A percentile compares a stretch with the other conserved stretches of the same genome.
Evolutionary conservation across 2,329 filamentous ascomycete genomes (phyloP).

Genomic region (Penicillium aurantiogriseum): DNA sequence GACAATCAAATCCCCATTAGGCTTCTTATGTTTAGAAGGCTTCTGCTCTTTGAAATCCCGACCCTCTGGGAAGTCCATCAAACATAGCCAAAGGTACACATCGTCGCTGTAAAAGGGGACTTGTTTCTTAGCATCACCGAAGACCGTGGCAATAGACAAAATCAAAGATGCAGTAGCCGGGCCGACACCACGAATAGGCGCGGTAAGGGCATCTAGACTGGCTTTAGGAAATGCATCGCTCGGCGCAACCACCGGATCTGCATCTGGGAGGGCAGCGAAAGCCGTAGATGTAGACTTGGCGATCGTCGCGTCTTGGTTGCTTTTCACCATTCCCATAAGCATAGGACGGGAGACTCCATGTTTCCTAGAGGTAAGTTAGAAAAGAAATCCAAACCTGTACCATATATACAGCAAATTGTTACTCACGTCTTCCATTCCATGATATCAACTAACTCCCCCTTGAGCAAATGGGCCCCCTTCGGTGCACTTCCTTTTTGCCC

Average conservation of each 20-base stretch:
- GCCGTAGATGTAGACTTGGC: constrained; percentile 30
- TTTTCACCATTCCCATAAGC: constrained; percentile 41
- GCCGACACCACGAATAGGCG: constrained; percentile 41
- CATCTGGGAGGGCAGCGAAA: constrained; percentile 21
- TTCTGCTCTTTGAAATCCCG: background rate
- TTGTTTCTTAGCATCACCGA: constrained; percentile 8
- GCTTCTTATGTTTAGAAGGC: constrained; percentile 14
- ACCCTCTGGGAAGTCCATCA: constrained; percentile 21
- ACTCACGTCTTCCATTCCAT: constrained; percentile 49
- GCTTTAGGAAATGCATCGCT: constrained; percentile 30
- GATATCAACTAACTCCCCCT: constrained; percentile 37
- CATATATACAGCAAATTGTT: background rate
- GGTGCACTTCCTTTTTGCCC: constrained; percentile 9
- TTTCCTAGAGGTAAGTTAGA: background rate
- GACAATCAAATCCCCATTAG: constrained; percentile 34
- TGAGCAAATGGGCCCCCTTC: constrained; percentile 26
- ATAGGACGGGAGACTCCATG: constrained; percentile 41
- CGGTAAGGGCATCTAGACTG: constrained; percentile 35
- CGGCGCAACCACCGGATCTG: constrained; percentile 2
- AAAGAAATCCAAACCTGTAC: background rate
- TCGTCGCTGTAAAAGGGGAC: constrained; percentile 48
- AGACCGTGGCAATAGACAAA: constrained; percentile 33
- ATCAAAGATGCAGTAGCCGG: constrained; percentile 45
- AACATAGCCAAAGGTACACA: constrained; percentile 41
- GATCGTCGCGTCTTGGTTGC: constrained; percentile 31